Conservation (phyloP, 805 yeast species). For the Zygotorulaspora danielsina region DNA sequence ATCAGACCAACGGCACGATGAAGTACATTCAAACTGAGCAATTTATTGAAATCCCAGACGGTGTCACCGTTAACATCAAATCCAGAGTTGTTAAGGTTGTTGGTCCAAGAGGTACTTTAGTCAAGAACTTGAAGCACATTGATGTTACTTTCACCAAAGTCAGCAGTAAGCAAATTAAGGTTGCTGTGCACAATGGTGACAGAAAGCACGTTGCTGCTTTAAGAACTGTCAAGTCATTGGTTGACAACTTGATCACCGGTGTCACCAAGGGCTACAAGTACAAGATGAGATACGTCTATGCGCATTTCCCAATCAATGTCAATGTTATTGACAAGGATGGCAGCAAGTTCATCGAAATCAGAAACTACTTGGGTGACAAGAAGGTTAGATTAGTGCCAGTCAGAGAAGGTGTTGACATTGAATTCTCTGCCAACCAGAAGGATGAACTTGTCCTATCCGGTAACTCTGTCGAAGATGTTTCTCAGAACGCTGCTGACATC, state of each 20-base stretch:
- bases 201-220: conserved; percentile 99
- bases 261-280: conserved; percentile 98
- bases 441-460: conserved; percentile 92
- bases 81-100: conserved; percentile 85
- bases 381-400: conserved; percentile 85
- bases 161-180: conserved; percentile 66
- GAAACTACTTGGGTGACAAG: conserved; percentile 99
- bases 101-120: conserved; percentile 96
- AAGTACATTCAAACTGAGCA: conserved; percentile 87
- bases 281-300: conserved; percentile 99
- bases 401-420: conserved; percentile 84
- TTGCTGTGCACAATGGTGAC: conserved; percentile 97
- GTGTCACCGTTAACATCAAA: conserved; percentile 85
- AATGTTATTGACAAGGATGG: conserved; percentile 81
- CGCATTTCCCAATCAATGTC: conserved; percentile 99
- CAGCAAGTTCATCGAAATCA: conserved; percentile 77
- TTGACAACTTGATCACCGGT: conserved; percentile 94
- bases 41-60: conserved; percentile 82
- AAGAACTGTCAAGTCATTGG: conserved; percentile 96
- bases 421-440: conserved; percentile 78
- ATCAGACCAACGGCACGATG: conserved; percentile 40
- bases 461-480: conserved; percentile 95
- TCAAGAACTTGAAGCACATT: conserved; percentile 89
- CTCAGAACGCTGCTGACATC: conserved; percentile 97
- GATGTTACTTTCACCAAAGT: conserved; percentile 89